These are phyloP conservation scores for Exobasidium cylindrosporum DNA, from an alignment of 1,284 basidiomycete genomes.

Conservation along the genomic window DNA sequence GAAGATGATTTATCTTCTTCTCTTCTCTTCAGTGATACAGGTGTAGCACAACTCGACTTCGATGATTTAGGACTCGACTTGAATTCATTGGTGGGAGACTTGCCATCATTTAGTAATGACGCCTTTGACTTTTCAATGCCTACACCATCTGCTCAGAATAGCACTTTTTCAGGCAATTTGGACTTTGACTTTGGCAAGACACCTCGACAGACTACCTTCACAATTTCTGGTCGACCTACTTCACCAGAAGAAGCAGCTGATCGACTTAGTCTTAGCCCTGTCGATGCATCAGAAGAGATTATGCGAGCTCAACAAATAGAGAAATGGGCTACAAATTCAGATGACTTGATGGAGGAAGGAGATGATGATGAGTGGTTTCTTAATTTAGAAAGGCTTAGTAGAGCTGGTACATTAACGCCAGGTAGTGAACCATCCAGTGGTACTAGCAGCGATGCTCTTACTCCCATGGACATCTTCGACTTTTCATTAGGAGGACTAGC, in stretches of 20 bases:
- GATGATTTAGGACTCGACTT: constrained; percentile 1
- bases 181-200: background rate
- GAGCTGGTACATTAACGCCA: background rate
- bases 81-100: background rate
- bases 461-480: background rate
- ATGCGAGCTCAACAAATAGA: background rate
- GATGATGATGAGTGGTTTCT: background rate
- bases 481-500: background rate
- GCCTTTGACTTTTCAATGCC: background rate
- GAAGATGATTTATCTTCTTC: background rate
- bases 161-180: background rate
- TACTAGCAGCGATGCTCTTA: background rate
- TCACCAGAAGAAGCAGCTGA: background rate
- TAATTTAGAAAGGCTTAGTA: background rate
- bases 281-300: background rate
- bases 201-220: background rate
- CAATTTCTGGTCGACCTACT: background rate
- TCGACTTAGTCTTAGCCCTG: background rate
- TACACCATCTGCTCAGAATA: background rate
- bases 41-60: constrained; percentile 4
- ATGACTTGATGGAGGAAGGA: background rate
- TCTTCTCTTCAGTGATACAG: background rate
- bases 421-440: background rate
- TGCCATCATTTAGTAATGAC: background rate
- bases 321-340: background rate